Conservation (phyloP, 768 basidiomycete genomes). For the Termitomyces sp. region DNA sequence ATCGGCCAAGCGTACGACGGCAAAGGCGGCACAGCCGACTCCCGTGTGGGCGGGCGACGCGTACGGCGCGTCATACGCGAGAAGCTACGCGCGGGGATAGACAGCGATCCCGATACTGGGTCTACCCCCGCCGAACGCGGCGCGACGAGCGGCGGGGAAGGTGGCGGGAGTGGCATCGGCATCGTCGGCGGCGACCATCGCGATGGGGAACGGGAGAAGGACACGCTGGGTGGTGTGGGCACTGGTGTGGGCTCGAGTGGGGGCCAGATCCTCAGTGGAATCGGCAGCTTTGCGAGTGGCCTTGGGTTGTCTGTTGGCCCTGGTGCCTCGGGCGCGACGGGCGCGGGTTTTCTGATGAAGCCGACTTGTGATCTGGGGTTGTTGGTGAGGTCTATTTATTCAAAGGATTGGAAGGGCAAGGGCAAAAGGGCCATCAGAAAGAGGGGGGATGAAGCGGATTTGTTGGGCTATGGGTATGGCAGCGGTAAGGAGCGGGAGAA, state of each 20-base stretch:
- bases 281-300: conserved; percentile 34
- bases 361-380: conserved; percentile 46
- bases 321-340: conserved; percentile 14
- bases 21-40: conserved; percentile 39
- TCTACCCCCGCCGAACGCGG: background rate
- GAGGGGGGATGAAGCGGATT: conserved; percentile 15
- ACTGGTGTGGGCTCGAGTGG: conserved; percentile 19
- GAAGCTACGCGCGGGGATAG: conserved; percentile 34
- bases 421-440: conserved; percentile 16
- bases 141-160: conserved; percentile 19
- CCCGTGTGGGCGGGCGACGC: conserved; percentile 42
- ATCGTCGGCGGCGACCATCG: conserved; percentile 5
- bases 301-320: conserved; percentile 31
- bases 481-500: conserved; percentile 19
- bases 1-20: conserved; percentile 46
- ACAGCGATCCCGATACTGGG: conserved; percentile 18
- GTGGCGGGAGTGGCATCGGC: conserved; percentile 10
- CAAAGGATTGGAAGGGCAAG: conserved; percentile 21
- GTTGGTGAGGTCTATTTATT: conserved; percentile 43
- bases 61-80: conserved; percentile 49
- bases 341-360: conserved; percentile 37
- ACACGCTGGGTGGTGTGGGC: conserved; percentile 6
- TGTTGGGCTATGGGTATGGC: conserved; percentile 11
- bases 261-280: conserved; percentile 35
- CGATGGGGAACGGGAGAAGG: conserved; percentile 1